Evolutionary conservation across 108 stramenopile species (phyloP), one percentile per base, ranked within the genome.

Genomic region (Cyclotella cryptica): DNA sequence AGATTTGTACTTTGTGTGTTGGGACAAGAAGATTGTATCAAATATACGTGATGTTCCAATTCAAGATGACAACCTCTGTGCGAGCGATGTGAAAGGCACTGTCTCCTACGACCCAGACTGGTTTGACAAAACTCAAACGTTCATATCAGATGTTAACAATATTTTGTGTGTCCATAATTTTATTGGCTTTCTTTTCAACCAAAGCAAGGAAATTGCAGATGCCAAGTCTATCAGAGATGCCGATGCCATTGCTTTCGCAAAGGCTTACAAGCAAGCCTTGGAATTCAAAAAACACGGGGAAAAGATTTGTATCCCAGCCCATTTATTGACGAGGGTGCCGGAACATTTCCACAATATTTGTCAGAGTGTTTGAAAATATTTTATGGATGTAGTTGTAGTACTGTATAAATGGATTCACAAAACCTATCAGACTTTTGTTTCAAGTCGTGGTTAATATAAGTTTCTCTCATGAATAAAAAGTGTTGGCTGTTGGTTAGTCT

Each of bases 1-100:
- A 10, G 88, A 89, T 46, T 18, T 76, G 10, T 89, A 89, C 58
- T 86, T 87, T 44, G 61, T 85, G 5, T 82, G 74, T 40, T 90
- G 89, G 89, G 77, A 88, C 49, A 63, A 63, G 57, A 47, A 17
- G 3, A 46, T 89, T n/a, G 14, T 86, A 13, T 44, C 55, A 9
- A 42, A 77, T 7, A 71, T 86, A 17, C 51, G 53, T 14, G 40
- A 45, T 2, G 66, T 61, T 18, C 84, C 81, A 0, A 55, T 88
- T n/a, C 18, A 35, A n/a, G 66, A 83, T 19, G 54, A 83, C 14
- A 55, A 66, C 9, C 51, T 76, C 3, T 1, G 22, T 0, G 21
- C 47, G 24, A 17, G n/a, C 19, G 58, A 60, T 49, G 68, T 58
- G 62, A 54, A 54, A 9, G 45, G 11, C 21, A 43, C 45, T 30